phyloP scores from a whole-genome alignment of 768 basidiomycete species.

The Mycena rebaudengoi region DNA sequence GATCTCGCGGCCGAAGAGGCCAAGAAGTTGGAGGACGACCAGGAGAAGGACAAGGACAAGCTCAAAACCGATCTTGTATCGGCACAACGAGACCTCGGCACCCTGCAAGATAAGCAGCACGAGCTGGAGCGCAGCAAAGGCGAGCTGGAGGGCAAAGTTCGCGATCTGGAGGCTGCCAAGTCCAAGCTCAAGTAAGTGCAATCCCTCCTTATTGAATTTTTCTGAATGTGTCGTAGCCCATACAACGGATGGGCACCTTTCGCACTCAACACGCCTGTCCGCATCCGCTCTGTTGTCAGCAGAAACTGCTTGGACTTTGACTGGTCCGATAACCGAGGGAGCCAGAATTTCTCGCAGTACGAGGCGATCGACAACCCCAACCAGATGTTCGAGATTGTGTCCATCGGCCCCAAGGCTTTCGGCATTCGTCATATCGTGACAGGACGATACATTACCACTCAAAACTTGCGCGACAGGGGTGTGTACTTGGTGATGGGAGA shows the following conservation, averaged over 20 bases:
- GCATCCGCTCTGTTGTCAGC: neutral
- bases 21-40: neutral
- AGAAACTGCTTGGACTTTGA: neutral
- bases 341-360: neutral
- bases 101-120: neutral
- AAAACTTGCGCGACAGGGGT: neutral
- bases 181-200: neutral
- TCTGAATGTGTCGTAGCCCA: neutral
- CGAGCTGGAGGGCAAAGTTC: neutral
- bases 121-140: neutral
- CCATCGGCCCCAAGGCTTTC: neutral
- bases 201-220: neutral
- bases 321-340: neutral
- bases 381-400: slow-evolving; percentile 6
- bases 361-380: neutral
- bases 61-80: neutral
- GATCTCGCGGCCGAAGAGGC: neutral
- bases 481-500: neutral
- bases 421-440: neutral
- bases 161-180: neutral
- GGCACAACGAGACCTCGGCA: neutral
- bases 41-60: neutral
- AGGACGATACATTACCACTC: neutral
- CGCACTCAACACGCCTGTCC: neutral
- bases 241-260: slow-evolving; percentile 1